Percentiles rank a stretch among this genome's conserved stretches.
Conservation (phyloP, 768 basidiomycete genomes). For the Sarcodon aspratus region DNA sequence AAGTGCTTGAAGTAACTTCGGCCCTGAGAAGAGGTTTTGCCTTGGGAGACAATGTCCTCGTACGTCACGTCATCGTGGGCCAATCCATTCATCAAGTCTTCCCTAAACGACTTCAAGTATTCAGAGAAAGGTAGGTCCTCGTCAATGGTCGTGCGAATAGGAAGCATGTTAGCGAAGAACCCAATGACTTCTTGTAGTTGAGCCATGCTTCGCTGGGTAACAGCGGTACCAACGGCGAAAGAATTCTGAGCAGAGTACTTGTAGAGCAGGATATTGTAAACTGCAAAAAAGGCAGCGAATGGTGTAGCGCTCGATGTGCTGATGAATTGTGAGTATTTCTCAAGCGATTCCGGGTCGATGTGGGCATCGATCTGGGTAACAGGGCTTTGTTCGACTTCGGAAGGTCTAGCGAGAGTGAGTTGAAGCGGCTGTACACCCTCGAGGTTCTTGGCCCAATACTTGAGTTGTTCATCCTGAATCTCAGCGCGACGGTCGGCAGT, state of each 20-base stretch:
- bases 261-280: slow-evolving; percentile 20
- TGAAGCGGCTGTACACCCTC: slow-evolving; percentile 8
- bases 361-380: slow-evolving; percentile 15
- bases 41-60: slow-evolving; percentile 17
- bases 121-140: slow-evolving; percentile 14
- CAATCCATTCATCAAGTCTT: slow-evolving; percentile 11
- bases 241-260: slow-evolving; percentile 19
- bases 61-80: slow-evolving; percentile 18
- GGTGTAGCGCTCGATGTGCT: slow-evolving; percentile 10
- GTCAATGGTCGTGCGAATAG: slow-evolving; percentile 16
- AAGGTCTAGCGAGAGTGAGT: slow-evolving; percentile 14
- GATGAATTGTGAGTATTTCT: slow-evolving; percentile 12
- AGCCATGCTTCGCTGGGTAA: slow-evolving; percentile 18
- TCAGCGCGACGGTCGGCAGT: slow-evolving; percentile 17
- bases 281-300: slow-evolving; percentile 20
- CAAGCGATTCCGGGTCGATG: slow-evolving; percentile 7
- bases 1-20: slow-evolving; percentile 21
- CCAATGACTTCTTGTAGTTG: slow-evolving; percentile 16
- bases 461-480: slow-evolving; percentile 13
- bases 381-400: slow-evolving; percentile 15
- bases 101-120: slow-evolving; percentile 14
- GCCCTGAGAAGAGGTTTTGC: slow-evolving; percentile 12
- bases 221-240: slow-evolving; percentile 18
- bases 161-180: slow-evolving; percentile 20
- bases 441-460: slow-evolving; percentile 13